These are phyloP conservation scores for Blastocystis sp. DNA, from an alignment of 352 stramenopile genomes.

Conservation along the genomic window DNA sequence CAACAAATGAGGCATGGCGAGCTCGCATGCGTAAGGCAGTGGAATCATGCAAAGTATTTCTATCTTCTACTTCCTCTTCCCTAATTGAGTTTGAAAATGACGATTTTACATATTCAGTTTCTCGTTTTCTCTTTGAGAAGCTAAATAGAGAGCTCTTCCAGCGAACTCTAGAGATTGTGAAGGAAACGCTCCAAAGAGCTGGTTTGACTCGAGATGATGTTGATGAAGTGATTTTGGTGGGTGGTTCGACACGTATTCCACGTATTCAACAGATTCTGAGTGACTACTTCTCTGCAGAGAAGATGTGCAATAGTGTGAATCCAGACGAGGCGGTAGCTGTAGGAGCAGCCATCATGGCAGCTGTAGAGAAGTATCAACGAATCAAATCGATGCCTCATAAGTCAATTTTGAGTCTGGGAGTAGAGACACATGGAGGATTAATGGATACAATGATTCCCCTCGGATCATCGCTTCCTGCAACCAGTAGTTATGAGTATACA, in stretches of 20 bases:
- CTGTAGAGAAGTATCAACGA: background rate
- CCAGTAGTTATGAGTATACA: background rate
- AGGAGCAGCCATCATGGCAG: constrained; percentile 77
- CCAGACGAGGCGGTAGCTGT: constrained; percentile 97
- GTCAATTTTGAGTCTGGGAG: background rate
- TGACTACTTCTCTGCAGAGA: constrained; percentile 86
- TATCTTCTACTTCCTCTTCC: constrained; percentile 96
- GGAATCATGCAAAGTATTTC: constrained; percentile 69
- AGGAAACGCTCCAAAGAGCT: constrained; percentile 91
- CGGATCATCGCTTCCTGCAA: background rate
- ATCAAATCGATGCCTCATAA: background rate
- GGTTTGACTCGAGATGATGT: constrained; percentile 92
- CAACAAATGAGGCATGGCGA: constrained; percentile 64
- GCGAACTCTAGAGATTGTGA: constrained; percentile 88
- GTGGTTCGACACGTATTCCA: constrained; percentile 94
- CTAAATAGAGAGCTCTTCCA: constrained; percentile 8
- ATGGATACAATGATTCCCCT: constrained; percentile 40
- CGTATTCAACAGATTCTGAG: constrained; percentile 92
- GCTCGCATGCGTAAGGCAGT: constrained; percentile 86
- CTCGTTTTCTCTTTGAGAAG: constrained; percentile 44
- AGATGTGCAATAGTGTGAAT: constrained; percentile 78
- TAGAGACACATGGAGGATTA: constrained; percentile 38
- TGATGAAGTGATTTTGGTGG: constrained; percentile 96
- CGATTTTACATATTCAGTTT: constrained; percentile 36
- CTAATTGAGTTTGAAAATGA: constrained; percentile 24